Conservation (phyloP, 2,329 filamentous ascomycete genomes). For the Colletotrichum sp. region DNA sequence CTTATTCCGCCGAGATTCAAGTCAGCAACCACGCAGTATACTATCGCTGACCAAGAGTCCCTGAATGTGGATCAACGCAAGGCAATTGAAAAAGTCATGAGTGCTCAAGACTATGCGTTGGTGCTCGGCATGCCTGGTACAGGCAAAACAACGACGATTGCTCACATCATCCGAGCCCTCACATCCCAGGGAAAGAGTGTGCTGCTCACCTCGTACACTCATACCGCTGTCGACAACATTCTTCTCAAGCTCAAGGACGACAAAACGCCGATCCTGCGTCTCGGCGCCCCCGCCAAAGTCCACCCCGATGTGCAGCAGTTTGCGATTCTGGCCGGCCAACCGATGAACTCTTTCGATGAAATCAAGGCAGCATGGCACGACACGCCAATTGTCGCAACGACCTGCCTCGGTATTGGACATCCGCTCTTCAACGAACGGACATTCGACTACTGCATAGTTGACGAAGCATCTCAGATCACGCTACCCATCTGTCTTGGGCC, state of each 20-base stretch:
- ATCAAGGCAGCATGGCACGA: slow-evolving; percentile 84
- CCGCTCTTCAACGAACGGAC: slow-evolving; percentile 84
- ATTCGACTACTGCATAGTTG: slow-evolving; percentile 98
- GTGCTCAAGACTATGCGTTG: slow-evolving; percentile 92
- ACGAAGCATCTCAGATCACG: slow-evolving; percentile 97
- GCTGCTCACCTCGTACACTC: slow-evolving; percentile 92
- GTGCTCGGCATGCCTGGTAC: slow-evolving; percentile 98
- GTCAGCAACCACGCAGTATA: slow-evolving; percentile 65
- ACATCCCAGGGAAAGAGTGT: slow-evolving; percentile 91
- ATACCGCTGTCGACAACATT: slow-evolving; percentile 98
- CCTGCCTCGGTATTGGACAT: slow-evolving; percentile 91
- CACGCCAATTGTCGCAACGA: slow-evolving; percentile 90
- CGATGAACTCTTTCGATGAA: slow-evolving; percentile 80
- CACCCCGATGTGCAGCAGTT: slow-evolving; percentile 89
- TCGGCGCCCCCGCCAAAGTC: slow-evolving; percentile 85
- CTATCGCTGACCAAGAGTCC: slow-evolving; percentile 63
- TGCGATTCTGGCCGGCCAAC: slow-evolving; percentile 76
- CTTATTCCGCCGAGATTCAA: slow-evolving; percentile 77
- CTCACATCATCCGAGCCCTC: slow-evolving; percentile 92
- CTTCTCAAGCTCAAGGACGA: slow-evolving; percentile 87
- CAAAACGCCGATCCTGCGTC: slow-evolving; percentile 79
- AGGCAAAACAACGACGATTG: slow-evolving; percentile 97
- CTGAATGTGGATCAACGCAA: slow-evolving; percentile 88
- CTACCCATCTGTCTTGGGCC: slow-evolving; percentile 93
- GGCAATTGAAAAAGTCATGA: slow-evolving; percentile 95